Evolutionary conservation across 352 stramenopile species (phyloP), one percentile per base, ranked within the genome.

Genomic region (Pilasporangium apinafurcum): DNA sequence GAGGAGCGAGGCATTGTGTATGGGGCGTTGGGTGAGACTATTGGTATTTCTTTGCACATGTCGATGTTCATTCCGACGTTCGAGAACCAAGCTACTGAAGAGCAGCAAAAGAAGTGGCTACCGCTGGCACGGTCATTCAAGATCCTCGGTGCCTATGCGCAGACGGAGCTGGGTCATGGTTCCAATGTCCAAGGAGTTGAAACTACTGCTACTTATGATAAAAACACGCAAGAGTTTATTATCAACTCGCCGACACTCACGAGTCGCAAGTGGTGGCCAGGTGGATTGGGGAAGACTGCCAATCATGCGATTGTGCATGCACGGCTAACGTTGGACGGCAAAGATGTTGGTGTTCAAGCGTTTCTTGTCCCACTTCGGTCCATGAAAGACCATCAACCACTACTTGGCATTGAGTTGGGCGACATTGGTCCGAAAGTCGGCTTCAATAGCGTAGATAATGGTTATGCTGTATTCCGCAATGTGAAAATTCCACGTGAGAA

Each of bases 91-190:
- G 75, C 66, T 7, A 55, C 53, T 25, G 58, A 68, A 2, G 52
- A 72, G 17, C 83, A 95, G 53, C 61, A 72, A 31, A 50, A 53
- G 17, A 69, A 68, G 35, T 92, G 82, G 82, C 48, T 92, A 9
- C 63, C 65, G 9, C 55, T 87, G 3, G 79, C 83, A 12, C 59
- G 47, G 14, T 76, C 55, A 39, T 88, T 57, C 62, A 59, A 68
- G 41, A 88, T 94, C 35, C 37, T 86, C 3, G 92, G 92, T 13
- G 96, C 82, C 16, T 98, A 98, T 49, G 92, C 92, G 2, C 95
- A 98, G 62, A 98, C 95, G 0, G 95, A 98, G 56, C 59, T 98
- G 1, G 94, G 92, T 24, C 95, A 98, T 60, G 93, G 93, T 10
- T 95, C 69, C 29, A 98, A 98, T 55, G 71, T 93, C 8, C 70